Base-by-base conservation (phyloP, 1,284 basidiomycete genomes). In the Rhodotorula mucilaginosa region DNA sequence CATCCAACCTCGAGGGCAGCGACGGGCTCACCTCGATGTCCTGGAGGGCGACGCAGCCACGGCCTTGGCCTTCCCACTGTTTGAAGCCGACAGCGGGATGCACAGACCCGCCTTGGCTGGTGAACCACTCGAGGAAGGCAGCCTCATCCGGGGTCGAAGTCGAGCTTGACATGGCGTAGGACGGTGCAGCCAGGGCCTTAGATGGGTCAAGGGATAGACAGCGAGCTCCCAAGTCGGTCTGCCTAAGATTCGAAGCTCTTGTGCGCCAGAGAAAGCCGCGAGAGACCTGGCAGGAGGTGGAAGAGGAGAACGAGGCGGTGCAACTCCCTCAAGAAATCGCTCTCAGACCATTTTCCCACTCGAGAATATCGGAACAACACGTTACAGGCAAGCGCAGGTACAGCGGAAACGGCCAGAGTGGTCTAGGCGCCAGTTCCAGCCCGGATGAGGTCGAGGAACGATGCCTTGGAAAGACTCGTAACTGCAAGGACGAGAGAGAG, bases 31-130 rank as follows among this genome's bases (percentile, higher is more conserved):
- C 91, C 61, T 88, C 84, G 72, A 95, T 88, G 79, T 92, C 86
- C 73, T 83, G 82, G 34, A 88, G 80, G 0, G 92, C 92, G 52
- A 91, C 79, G 6, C 87, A 88, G 31, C 91, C 91, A 31, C 89
- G 85, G 31, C 91, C 91, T 77, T 84, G 85, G 3, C 81, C 84
- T 3, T 56, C 85, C 13, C 29, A 90, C 84, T 61, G 83, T 80
- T 52, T 82, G 80, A 76, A 89, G 81, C 49, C 84, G 84, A 81
- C 87, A 15, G 78, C 71, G 6, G 76, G 47, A 62, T 80, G 79
- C 47, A 83, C 76, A 29, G 75, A 76, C 5, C 81, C 81, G 46
- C 82, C 81, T 47, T 78, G 67, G 18, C 70, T 48, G 48, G 75
- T 77, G 74, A 84, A 83, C 82, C 82, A 83, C 10, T 76, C 74